Base-by-base conservation (phyloP, 2,329 filamentous ascomycete genomes). In the Claviceps humidiphila region DNA sequence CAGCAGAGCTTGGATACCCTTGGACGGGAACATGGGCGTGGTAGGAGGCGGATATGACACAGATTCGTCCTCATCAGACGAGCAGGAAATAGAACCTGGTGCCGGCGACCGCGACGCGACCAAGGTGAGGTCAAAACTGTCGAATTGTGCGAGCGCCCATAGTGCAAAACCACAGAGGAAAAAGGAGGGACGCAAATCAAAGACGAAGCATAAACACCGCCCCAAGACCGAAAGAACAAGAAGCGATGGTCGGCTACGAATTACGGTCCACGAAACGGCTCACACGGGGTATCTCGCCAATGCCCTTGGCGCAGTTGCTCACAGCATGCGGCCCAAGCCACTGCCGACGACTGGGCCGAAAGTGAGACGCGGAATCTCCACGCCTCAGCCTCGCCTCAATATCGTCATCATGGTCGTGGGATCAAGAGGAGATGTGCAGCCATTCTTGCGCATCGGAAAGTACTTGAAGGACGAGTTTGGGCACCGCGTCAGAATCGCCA, bases 401-500 rank as follows among this genome's bases (percentile, higher is more conserved):
- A 85, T 93, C 51, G 85, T 89, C 30, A 83, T 91, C 59, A 89
- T 89, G 78, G 84, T 91, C 6, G 89, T 91, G 58, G 87, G 87
- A 2, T 87, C 81, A 2, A 75, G 87, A 48, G 87, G 87, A 39
- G 87, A 93, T 61, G 83, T 86, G 2, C 87, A 93, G 62, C 87
- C 87, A 0, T 93, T 93, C 55, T 66, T 93, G 20, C 82, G 81
- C 58, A 77, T 93, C 48, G 86, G 84, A 20, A 83, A 85, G 65
- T 76, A 86, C 1, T 68, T 93, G 44, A 81, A 84, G 60, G 77
- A 87, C 51, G 70, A 82, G 46, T 81, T 86, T 57, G 84, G 84
- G 1, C 87, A 91, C 62, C 77, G 84, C 7, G 85, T 91, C 2
- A 76, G 87, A 16, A 82, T 91, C 49, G 87, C 87, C 1, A 90